Base-by-base conservation (phyloP, 805 yeast species). In the Nematodospora valgi region DNA sequence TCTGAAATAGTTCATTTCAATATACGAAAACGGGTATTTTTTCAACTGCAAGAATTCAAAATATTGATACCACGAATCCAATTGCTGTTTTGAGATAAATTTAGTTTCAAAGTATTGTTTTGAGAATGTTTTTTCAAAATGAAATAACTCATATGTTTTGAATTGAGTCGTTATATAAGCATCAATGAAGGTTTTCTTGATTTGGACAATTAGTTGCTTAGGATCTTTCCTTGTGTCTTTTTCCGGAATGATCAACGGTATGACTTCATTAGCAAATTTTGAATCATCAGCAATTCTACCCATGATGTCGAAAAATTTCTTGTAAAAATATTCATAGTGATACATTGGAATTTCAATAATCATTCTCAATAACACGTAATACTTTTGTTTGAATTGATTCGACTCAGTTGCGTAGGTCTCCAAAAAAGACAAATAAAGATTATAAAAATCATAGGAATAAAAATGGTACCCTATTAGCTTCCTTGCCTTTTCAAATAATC, bases 21-120 rank as follows among this genome's bases (percentile, higher is more conserved):
- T 43, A 13, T 45, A 51, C 0, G 43, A 47, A 7, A 35, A 36
- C 1, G 61, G 51, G 26, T 51, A 58, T 15, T 55, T 47, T 34
- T 47, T 34, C 36, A 55, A 46, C 44, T 82, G 86, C 23, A 76
- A 57, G 38, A 66, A 75, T 42, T 70, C 70, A 23, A 83, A 47
- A 52, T 82, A 86, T 19, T 62, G 53, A 35, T 69, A 74, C 78
- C 95, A 82, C 8, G 59, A 63, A 13, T 69, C 72, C 14, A 81
- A 48, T 44, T 82, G 84, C 32, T 74, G 70, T 15, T 48, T 50
- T 3, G 64, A 51, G 8, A 62, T 38, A 6, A 51, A 40, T 10
- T 56, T 48, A 1, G 68, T 62, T 18, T 57, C 59, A 44, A 51
- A 72, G 41, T 58, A 70, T 6, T 67, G 41, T 20, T 11, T 15